A percentile compares a stretch with the other conserved stretches of the same genome.
phyloP scores from a whole-genome alignment of 2,329 filamentous ascomycete species.

The Paecilomyces niveus region DNA sequence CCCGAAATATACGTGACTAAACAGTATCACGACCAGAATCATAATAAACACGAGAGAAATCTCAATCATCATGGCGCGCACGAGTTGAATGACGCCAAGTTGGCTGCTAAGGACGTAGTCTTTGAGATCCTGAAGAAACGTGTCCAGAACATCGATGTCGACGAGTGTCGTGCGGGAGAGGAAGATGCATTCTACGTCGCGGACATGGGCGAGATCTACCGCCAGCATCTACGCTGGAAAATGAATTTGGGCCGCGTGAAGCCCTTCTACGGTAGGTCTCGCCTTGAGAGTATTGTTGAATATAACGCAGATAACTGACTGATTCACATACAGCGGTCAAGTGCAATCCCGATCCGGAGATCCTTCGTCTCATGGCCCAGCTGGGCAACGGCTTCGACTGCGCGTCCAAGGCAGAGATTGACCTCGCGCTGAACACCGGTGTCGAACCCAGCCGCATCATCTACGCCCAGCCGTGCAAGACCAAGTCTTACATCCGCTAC shows the following conservation, averaged over 20 bases:
- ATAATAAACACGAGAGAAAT: constrained; percentile 22
- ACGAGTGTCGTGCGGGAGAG: constrained; percentile 82
- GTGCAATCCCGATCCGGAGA: constrained; percentile 90
- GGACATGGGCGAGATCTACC: constrained; percentile 96
- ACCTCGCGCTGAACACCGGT: constrained; percentile 77
- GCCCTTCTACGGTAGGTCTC: constrained; percentile 79
- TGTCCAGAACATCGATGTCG: constrained; percentile 75
- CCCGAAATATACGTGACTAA: constrained; percentile 36
- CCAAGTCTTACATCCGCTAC: constrained; percentile 92
- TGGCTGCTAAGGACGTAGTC: constrained; percentile 69
- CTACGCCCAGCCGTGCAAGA: constrained; percentile 99
- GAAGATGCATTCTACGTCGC: constrained; percentile 98
- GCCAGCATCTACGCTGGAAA: constrained; percentile 98
- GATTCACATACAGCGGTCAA: constrained; percentile 66
- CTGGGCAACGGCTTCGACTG: constrained; percentile 96
- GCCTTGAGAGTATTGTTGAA: background rate
- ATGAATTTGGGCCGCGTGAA: constrained; percentile 84
- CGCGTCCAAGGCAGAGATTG: constrained; percentile 95
- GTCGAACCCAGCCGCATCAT: constrained; percentile 88
- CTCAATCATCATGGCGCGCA: constrained; percentile 40
- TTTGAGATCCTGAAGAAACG: constrained; percentile 79
- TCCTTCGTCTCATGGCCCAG: constrained; percentile 78
- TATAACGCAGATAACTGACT: constrained; percentile 4
- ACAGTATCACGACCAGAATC: constrained; percentile 15
- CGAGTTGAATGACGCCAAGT: constrained; percentile 34